Evolutionary conservation across 164 flowering plant species (phyloP).

Genomic region (Macadamia tetraphylla): DNA sequence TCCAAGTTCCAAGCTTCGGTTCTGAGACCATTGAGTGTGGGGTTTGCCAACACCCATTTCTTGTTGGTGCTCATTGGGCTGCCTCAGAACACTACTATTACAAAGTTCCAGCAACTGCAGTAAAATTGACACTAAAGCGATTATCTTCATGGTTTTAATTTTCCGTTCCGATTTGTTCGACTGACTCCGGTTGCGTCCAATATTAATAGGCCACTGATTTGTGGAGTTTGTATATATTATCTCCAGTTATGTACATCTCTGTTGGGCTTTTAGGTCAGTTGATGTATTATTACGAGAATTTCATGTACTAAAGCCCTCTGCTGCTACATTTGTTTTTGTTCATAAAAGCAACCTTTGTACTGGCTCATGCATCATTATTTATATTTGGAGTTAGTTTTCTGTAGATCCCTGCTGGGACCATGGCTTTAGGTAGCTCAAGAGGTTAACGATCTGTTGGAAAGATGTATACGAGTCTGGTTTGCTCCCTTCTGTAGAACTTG

Average conservation of each 20-base stretch:
- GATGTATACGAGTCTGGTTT: no score
- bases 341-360: no score
- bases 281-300: no score
- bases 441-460: no score
- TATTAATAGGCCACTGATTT: neutral
- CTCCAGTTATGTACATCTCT: no score
- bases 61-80: constrained; percentile 72
- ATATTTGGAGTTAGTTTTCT: no score
- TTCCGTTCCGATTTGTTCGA: neutral
- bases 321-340: neutral
- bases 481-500: no score
- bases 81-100: no score
- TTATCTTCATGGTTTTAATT: neutral
- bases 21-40: constrained; percentile 98
- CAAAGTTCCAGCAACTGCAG: neutral
- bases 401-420: no score
- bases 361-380: no score
- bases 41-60: constrained; percentile 95
- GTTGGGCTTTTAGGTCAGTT: no score
- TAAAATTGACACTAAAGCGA: neutral
- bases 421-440: no score
- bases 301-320: neutral
- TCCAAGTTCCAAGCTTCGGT: constrained; percentile 78
- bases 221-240: neutral
- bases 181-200: neutral